phyloP scores from a whole-genome alignment of 2,329 filamentous ascomycete species.

The Nakataea oryzae region DNA sequence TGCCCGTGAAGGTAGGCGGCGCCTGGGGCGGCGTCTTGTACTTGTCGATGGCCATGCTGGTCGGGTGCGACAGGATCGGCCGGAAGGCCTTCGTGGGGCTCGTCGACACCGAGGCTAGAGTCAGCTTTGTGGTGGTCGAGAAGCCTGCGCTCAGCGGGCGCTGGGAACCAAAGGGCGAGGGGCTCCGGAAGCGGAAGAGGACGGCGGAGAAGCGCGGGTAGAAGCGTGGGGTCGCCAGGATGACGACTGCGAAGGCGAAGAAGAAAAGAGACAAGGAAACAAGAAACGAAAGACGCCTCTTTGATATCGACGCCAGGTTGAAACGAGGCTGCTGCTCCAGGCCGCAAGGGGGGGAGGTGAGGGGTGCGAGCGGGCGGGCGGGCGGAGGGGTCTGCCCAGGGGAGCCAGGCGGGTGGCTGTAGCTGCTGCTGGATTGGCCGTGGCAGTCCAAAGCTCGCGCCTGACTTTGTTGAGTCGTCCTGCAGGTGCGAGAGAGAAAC shows the following conservation, averaged over 20 bases:
- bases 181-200: slow-evolving; percentile 42
- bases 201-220: slow-evolving; percentile 47
- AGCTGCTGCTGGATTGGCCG: too few relatives aligned
- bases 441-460: too few relatives aligned
- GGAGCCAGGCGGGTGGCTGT: not conserved
- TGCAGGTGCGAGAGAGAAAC: not conserved
- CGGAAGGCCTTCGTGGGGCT: slow-evolving; percentile 21
- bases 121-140: not conserved
- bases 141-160: not conserved
- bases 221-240: slow-evolving; percentile 56
- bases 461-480: not conserved
- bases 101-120: slow-evolving; percentile 11
- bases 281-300: slow-evolving; percentile 18
- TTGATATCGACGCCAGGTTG: slow-evolving; percentile 26
- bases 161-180: slow-evolving; percentile 13
- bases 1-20: slow-evolving; percentile 68
- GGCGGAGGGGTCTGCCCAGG: not conserved
- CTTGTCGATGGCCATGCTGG: slow-evolving; percentile 53
- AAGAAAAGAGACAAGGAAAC: slow-evolving; percentile 42
- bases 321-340: slow-evolving; percentile 3
- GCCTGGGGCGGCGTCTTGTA: slow-evolving; percentile 68
- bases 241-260: slow-evolving; percentile 45
- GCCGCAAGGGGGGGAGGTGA: not conserved
- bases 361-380: too few relatives aligned
- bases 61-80: slow-evolving; percentile 33